Conservation (phyloP, 257 asterid genomes). For the Salvia rosmarinus region DNA sequence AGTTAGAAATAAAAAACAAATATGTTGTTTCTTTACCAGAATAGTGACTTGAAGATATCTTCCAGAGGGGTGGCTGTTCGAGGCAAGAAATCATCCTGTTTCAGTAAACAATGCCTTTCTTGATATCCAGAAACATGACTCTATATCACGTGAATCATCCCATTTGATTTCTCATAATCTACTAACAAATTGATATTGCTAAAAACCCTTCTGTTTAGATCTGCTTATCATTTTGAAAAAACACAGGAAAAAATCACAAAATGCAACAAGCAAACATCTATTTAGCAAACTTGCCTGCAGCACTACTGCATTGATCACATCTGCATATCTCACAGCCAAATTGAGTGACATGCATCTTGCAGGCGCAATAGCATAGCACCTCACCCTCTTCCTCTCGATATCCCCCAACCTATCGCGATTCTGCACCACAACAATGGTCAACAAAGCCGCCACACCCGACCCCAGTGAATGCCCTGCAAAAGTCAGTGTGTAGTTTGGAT, state of each 20-base stretch:
- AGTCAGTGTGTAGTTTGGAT: conserved; percentile 75
- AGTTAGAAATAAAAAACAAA: conserved; percentile 6
- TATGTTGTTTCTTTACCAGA: conserved; percentile 57
- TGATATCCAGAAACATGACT: background rate
- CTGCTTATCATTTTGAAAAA: too few species aligned
- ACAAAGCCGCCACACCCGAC: conserved; percentile 82
- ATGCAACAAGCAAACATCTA: background rate
- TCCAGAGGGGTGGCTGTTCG: conserved; percentile 94
- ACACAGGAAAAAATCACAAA: background rate
- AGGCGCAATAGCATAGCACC: conserved; percentile 92
- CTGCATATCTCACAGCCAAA: conserved; percentile 85
- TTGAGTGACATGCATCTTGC: conserved; percentile 89
- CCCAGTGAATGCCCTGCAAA: conserved; percentile 85
- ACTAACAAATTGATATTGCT: background rate
- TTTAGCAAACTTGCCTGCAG: conserved; percentile 66
- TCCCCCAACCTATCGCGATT: conserved; percentile 66
- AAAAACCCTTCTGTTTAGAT: too few species aligned
- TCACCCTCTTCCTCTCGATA: conserved; percentile 66
- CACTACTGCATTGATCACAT: conserved; percentile 80
- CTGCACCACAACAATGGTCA: conserved; percentile 67
- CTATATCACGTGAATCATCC: background rate
- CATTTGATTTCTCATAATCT: background rate
- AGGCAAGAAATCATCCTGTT: conserved; percentile 90
- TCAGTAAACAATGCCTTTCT: conserved; percentile 30
- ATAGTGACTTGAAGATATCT: conserved; percentile 85